Evolutionary conservation across 2,329 filamentous ascomycete species (phyloP).

Genomic region (Neopestalotiopsis clavispora): DNA sequence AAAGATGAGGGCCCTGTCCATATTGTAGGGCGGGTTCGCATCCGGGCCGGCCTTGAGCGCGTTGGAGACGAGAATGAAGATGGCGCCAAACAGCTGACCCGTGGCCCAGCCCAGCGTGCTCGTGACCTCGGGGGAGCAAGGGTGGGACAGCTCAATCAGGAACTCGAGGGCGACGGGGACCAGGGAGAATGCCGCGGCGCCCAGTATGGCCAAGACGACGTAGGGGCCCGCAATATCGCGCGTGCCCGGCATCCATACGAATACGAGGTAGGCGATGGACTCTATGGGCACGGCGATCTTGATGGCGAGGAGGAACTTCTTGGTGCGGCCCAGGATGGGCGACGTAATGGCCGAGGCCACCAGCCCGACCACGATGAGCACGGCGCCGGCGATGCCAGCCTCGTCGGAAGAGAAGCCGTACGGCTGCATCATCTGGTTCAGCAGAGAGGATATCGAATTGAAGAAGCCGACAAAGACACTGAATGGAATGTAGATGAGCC

Average conservation of each 20-base stretch:
- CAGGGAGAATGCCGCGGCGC: conserved; percentile 79
- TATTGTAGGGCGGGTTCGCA: conserved; percentile 68
- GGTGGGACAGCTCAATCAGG: conserved; percentile 85
- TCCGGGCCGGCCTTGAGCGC: conserved; percentile 64
- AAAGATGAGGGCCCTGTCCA: conserved; percentile 79
- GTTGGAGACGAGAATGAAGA: conserved; percentile 85
- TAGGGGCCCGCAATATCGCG: conserved; percentile 69
- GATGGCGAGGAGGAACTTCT: conserved; percentile 76
- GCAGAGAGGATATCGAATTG: conserved; percentile 85
- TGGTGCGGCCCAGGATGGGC: conserved; percentile 84
- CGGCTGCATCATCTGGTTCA: conserved; percentile 88
- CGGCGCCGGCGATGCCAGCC: conserved; percentile 85
- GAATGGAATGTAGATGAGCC: conserved; percentile 82
- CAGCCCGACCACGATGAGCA: conserved; percentile 89
- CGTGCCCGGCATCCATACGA: conserved; percentile 78
- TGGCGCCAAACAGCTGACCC: conserved; percentile 82
- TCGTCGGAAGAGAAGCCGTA: conserved; percentile 85
- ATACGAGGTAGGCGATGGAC: conserved; percentile 72
- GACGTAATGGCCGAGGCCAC: conserved; percentile 76
- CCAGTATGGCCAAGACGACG: conserved; percentile 75
- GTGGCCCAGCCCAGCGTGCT: conserved; percentile 84
- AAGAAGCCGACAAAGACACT: conserved; percentile 87
- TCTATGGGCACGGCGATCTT: conserved; percentile 78
- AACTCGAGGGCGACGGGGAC: conserved; percentile 88
- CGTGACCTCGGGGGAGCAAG: conserved; percentile 83